Base-by-base conservation (phyloP, 2,329 filamentous ascomycete genomes). In the Alternaria arbusti region DNA sequence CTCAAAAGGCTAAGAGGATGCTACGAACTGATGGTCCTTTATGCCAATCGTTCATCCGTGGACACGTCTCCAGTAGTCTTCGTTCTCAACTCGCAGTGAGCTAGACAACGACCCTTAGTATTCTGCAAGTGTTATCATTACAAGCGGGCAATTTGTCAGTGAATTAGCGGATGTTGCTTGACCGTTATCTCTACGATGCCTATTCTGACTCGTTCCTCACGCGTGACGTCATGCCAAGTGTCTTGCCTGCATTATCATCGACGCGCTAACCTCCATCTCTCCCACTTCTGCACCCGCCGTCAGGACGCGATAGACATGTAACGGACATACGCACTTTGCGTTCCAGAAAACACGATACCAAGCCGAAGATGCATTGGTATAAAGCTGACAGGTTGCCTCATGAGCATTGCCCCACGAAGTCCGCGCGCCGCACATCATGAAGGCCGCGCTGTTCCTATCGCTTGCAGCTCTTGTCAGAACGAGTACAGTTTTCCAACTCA, bases 211-310 rank as follows among this genome's bases (percentile, higher is more conserved):
- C 26, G 36, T 47, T 58, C 36, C 15, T 57, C 22, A 36, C 23
- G 40, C 30, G 62, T 63, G 60, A 58, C 30, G 50, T 66, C 52
- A 63, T 66, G 52, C 54, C 60, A 57, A 63, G 60, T 63, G 45
- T 58, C 54, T 47, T 49, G 17, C 47, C 26, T 51, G 26, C 26
- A 51, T 51, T 32, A 51, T 51, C 47, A 51, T 17, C 26, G n/a
- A 6, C 44, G 20, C 28, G 54, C 57, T 61, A 61, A 57, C 59
- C 36, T 51, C 22, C 15, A 20, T 32, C n/a, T 43, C 22, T 57
- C 57, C 57, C 57, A 61, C 61, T 51, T 60, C 36, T 61, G 17
- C 40, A 40, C 49, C 7, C 32, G 30, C 45, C 17, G 26, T 25
- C 40, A 26, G 40, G 26, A 28, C 13, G 25, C 25, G 20, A 36